A percentile compares a stretch with the other conserved stretches of the same genome.
Evolutionary conservation across 208 protist genomes (phyloP).

Genomic region (Strigomonas galati): DNA sequence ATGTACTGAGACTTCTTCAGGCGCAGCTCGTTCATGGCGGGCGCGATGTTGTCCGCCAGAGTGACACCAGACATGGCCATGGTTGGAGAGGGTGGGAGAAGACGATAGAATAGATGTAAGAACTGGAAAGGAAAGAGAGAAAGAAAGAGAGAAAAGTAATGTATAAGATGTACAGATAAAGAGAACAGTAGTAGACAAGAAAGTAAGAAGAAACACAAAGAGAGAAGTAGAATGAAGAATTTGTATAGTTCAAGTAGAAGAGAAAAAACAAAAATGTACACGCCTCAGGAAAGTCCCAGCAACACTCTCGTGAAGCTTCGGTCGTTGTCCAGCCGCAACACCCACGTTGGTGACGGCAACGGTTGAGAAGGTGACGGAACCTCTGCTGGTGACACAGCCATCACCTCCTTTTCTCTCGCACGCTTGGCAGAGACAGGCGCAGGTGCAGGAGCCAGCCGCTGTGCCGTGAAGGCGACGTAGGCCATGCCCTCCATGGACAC

Average conservation of each 20-base stretch:
- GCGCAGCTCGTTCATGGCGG: conserved; percentile 74
- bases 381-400: background rate
- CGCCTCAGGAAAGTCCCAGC: conserved; percentile 1
- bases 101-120: background rate
- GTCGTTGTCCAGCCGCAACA: background rate
- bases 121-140: conserved; percentile 9
- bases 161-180: conserved; percentile 1
- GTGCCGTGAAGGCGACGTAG: conserved; percentile 41
- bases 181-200: background rate
- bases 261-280: conserved; percentile 3
- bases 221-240: background rate
- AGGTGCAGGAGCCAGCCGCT: background rate
- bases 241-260: background rate
- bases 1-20: conserved; percentile 83
- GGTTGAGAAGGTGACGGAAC: background rate
- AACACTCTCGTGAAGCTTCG: conserved; percentile 4
- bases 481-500: conserved; percentile 46
- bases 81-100: conserved; percentile 6
- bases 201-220: background rate
- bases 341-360: background rate
- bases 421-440: background rate
- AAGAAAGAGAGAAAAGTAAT: background rate
- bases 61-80: conserved; percentile 90
- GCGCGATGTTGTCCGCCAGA: conserved; percentile 58
- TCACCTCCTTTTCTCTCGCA: background rate